Evolutionary conservation across 129 eudicot species (phyloP).

Genomic region (Flaveria ramosissima): DNA sequence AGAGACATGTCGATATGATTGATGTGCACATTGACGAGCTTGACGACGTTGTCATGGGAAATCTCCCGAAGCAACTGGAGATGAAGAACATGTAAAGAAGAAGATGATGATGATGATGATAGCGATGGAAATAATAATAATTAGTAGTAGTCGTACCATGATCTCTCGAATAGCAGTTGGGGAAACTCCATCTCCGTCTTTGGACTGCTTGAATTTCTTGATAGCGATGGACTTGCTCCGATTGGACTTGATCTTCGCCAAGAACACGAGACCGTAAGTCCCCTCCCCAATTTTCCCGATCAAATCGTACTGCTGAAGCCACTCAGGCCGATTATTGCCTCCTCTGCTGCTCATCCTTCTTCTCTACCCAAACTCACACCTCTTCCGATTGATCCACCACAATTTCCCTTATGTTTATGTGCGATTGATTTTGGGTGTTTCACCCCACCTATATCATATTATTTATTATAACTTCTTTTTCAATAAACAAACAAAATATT

Average conservation of each 20-base stretch:
- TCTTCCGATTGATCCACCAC: too few species aligned
- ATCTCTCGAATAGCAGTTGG: constrained; percentile 98
- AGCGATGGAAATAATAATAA: too few species aligned
- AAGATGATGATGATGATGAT: background rate
- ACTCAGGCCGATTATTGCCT: constrained; percentile 67
- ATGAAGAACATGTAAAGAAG: constrained; percentile 27
- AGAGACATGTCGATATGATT: constrained; percentile 95
- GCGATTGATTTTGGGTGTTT: too few species aligned
- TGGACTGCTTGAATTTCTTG: constrained; percentile 94
- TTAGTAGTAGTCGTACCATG: constrained; percentile 46
- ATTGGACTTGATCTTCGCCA: constrained; percentile 78
- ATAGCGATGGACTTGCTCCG: constrained; percentile 89
- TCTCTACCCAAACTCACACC: background rate
- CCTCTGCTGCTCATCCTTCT: constrained; percentile 39
- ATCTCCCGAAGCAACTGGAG: constrained; percentile 98
- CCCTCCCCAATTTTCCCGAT: constrained; percentile 98
- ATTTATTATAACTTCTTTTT: too few species aligned
- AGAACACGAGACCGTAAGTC: constrained; percentile 85
- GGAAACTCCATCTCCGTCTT: constrained; percentile 96
- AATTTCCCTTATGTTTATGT: too few species aligned
- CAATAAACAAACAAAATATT: too few species aligned
- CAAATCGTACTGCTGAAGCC: constrained; percentile 93
- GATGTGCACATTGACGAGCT: constrained; percentile 95
- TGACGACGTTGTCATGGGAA: constrained; percentile 86
- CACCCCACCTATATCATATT: too few species aligned